Base-by-base conservation (phyloP, 495 filamentous ascomycete genomes). In the Letharia lupina region DNA sequence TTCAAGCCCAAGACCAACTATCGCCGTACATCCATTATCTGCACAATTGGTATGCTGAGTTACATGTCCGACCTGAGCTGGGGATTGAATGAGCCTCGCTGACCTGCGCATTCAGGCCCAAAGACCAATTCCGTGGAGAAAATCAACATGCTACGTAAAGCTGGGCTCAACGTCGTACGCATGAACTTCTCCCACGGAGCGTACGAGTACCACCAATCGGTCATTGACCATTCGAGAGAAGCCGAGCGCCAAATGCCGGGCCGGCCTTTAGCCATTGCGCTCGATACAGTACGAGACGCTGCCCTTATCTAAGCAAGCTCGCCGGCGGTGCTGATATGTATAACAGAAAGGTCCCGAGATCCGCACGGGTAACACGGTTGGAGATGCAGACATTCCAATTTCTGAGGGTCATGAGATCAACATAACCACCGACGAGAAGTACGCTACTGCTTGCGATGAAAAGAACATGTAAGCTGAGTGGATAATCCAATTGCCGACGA, bases 121-220 rank as follows among this genome's bases (percentile, higher is more conserved):
- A 98, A 98, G 89, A 98, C 95, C 63, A 98, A 98, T 83, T 96
- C 91, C 56, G 89, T 91, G 57, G 90, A 96, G 82, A 92, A 90
- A 74, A 95, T 98, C 80, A 96, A 97, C 77, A 81, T 87, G 75
- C 88, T 98, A 71, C 90, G 93, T 75, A 86, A 81, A 71, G 82
- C 85, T 85, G 94, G 94, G 77, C 86, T 97, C 68, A 97, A 97
- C 77, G 91, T 98, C 68, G 94, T 97, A 69, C 95, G 94, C 77
- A 95, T 96, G 92, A 98, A 98, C 86, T 98, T 98, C 77, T 97
- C 93, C 69, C 94, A 98, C 77, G 94, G 94, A 71, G 89, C 89
- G 70, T 91, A 98, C 77, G 93, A 95, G 82, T 96, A 96, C 77
- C 90, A 93, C 77, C 89, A 98, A 81, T 93, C 91, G 54, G 94